Evolutionary conservation across 139 green algal genomes (phyloP).

Genomic region (Chara braunii): DNA sequence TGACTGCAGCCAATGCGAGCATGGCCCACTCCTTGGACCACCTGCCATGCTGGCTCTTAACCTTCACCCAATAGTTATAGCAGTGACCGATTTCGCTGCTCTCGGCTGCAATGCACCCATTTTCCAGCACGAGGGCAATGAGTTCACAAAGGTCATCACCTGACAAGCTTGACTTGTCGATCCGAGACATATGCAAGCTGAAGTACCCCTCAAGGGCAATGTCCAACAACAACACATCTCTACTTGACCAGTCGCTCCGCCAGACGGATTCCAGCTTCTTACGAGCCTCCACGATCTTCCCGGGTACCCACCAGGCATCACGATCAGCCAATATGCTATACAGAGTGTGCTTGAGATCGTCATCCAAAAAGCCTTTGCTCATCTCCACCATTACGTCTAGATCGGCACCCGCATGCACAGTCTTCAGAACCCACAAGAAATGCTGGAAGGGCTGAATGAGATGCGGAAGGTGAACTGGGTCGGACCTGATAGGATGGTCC

Average conservation of each 20-base stretch:
- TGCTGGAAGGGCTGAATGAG: constrained; percentile 73
- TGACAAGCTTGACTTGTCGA: constrained; percentile 41
- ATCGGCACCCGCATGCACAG: constrained; percentile 63
- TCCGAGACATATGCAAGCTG: constrained; percentile 61
- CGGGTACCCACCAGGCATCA: constrained; percentile 80
- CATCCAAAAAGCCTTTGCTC: constrained; percentile 38
- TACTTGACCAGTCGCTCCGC: constrained; percentile 42
- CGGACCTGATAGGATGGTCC: constrained; percentile 35
- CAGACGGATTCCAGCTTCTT: constrained; percentile 58
- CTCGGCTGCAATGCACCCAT: background rate
- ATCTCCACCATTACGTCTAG: constrained; percentile 70
- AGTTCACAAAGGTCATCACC: background rate
- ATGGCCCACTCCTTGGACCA: constrained; percentile 60
- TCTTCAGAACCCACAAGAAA: constrained; percentile 86
- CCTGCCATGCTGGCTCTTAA: constrained; percentile 43
- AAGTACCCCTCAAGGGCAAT: constrained; percentile 81
- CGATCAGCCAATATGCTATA: constrained; percentile 71
- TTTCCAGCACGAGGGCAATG: background rate
- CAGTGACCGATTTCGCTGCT: background rate
- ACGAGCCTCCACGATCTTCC: constrained; percentile 79
- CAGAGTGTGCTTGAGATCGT: constrained; percentile 40
- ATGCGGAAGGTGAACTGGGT: constrained; percentile 68
- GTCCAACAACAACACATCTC: constrained; percentile 83
- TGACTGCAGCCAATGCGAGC: constrained; percentile 54
- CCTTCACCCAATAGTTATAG: constrained; percentile 26